Conservation (phyloP, 192 early-diverging fungal species). For the Umbelopsis sp. region DNA sequence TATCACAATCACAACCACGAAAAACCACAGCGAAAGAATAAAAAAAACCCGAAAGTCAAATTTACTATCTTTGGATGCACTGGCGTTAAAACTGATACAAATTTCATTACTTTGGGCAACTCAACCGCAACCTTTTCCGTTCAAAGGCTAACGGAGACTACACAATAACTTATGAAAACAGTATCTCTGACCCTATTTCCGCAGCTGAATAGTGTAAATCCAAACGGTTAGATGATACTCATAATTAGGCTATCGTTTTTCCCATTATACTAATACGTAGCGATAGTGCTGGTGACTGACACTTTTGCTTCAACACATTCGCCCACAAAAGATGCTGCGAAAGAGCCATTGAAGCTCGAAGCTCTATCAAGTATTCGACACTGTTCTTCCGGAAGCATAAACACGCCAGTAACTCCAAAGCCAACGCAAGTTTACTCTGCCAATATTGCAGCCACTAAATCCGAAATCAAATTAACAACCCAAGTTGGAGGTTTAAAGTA, state of each 20-base stretch:
- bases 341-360: neutral
- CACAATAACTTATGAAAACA: neutral
- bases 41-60: neutral
- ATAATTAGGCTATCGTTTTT: neutral
- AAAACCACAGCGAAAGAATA: neutral
- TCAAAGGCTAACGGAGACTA: neutral
- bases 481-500: neutral
- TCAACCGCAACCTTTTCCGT: neutral
- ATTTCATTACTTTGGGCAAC: neutral
- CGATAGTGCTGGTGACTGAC: neutral
- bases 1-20: neutral
- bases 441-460: neutral
- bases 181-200: neutral
- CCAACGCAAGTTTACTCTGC: neutral
- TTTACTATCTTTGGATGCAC: neutral
- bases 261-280: no score
- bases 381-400: neutral
- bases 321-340: neutral
- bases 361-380: neutral
- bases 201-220: neutral
- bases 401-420: neutral
- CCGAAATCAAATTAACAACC: neutral
- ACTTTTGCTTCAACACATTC: neutral
- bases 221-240: neutral
- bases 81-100: neutral